Evolutionary conservation across 1,284 basidiomycete genomes (phyloP), one percentile per base, ranked within the genome.

Genomic region (Ustilago xerochloae): DNA sequence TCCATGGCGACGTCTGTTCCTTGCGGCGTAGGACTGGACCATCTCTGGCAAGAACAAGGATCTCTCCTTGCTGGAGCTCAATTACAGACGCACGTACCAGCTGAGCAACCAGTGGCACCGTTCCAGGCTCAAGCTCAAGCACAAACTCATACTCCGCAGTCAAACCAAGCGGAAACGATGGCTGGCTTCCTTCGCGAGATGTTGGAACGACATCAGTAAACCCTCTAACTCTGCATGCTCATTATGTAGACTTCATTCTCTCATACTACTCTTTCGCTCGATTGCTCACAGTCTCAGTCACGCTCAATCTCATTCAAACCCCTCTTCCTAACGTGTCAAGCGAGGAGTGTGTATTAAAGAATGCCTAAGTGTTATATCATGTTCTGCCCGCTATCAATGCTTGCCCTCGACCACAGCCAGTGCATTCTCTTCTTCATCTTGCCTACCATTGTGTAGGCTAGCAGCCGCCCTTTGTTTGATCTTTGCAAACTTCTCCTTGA

Each of bases 401-500:
- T 43, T 13, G 13, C 22, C 26, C 22, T 43, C 26, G 6, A 43
- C n/a, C 20, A 20, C n/a, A 13, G 10, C 15, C 6, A 20, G 20
- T 12, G 20, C n/a, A 20, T 36, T 13, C 33, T 35, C 20, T 38
- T 22, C 50, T 20, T 18, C 26, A 6, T 5, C 33, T 30, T 41
- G 28, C 18, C 45, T 1, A n/a, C 15, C 24, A 24, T 6, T 13
- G 26, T 8, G 15, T 12, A 7, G 20, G 47, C 24, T 1, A 22
- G n/a, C 16, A 1, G 52, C 8, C 13, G 45, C 6, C 3, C 51
- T 51, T 13, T 63, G 46, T 16, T 36, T 53, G n/a, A 57, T 47
- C 15, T 60, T 60, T 6, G 59, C 32, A 6, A 68, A 38, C 33
- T 55, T 58, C 16, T 56, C 41, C 30, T 61, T 66, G 43, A 66